Evolutionary conservation across 2,329 filamentous ascomycete genomes (phyloP), one percentile per base, ranked within the genome.

Genomic region (Fusarium floridanum): DNA sequence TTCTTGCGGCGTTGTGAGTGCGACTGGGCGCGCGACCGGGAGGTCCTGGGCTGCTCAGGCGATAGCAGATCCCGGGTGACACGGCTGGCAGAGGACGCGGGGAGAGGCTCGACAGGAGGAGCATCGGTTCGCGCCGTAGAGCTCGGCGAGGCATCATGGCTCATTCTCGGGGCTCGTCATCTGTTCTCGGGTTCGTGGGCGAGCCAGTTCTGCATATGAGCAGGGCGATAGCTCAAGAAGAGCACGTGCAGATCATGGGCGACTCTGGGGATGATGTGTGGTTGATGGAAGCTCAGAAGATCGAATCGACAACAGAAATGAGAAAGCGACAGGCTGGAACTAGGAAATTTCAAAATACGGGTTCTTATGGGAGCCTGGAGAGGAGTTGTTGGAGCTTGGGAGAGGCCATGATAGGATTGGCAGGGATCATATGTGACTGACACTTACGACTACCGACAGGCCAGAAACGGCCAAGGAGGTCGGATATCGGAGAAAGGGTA

Each of bases 131-230:
- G 82, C 79, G 83, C 82, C 78, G 83, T 80, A 78, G 83, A 81
- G 80, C 77, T 83, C 79, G 85, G 80, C 79, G 83, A 81, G 77
- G 83, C 81, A 83, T 88, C 86, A 87, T 88, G 81, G 86, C 84
- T 87, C 86, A 88, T 88, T 83, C 84, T 86, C 79, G 81, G 76
- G 73, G 76, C 72, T 80, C 79, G 80, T 81, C 82, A 82, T 82
- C 75, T 77, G 79, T 71, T 55, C 50, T 55, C 36, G 16, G 56
- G 76, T 70, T 66, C 67, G 75, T 65, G 76, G 68, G 70, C 67
- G 77, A 78, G 79, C 74, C 75, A 72, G 72, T 72, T 73, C 76
- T 77, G 77, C 80, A 81, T 79, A 41, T 76, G 75, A 77, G 80
- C 81, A 81, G 78, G 72, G 56, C 56, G 61, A 50, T 20, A 73